phyloP scores from a whole-genome alignment of 768 basidiomycete genomes.

The Exsudoporus frostii region DNA sequence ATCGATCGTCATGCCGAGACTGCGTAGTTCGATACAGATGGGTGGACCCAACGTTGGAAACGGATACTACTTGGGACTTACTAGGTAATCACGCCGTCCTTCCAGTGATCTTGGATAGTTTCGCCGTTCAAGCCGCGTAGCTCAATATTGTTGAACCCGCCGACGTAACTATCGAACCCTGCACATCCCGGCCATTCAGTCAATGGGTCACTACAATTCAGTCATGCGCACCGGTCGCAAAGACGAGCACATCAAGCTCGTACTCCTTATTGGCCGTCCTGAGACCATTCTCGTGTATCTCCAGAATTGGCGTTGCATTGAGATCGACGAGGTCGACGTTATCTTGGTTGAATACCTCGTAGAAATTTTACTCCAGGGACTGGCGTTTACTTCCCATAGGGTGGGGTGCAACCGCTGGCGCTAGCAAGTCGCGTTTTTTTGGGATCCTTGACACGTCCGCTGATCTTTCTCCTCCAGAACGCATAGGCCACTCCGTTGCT shows the following conservation, averaged over 20 bases:
- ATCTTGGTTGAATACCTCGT: constrained; percentile 14
- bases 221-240: constrained; percentile 13
- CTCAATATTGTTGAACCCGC: constrained; percentile 6
- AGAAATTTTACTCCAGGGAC: constrained; percentile 9
- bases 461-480: constrained; percentile 16
- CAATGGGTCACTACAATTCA: background rate
- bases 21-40: background rate
- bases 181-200: background rate
- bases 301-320: constrained; percentile 4
- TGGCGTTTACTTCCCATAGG: constrained; percentile 7
- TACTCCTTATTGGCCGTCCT: constrained; percentile 6
- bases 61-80: background rate
- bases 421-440: constrained; percentile 12
- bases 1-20: constrained; percentile 15
- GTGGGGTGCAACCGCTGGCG: constrained; percentile 10
- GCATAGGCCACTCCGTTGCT: constrained; percentile 3
- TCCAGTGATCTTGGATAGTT: constrained; percentile 17
- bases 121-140: constrained; percentile 10
- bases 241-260: constrained; percentile 11
- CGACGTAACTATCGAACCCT: constrained; percentile 12
- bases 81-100: constrained; percentile 13
- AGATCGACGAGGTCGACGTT: constrained; percentile 16
- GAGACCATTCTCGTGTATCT: constrained; percentile 8
- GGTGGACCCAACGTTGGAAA: background rate
- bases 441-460: constrained; percentile 11